These are phyloP conservation scores for Zopfia rhizophila DNA, from an alignment of 2,329 filamentous ascomycete genomes.

Conservation along the genomic window DNA sequence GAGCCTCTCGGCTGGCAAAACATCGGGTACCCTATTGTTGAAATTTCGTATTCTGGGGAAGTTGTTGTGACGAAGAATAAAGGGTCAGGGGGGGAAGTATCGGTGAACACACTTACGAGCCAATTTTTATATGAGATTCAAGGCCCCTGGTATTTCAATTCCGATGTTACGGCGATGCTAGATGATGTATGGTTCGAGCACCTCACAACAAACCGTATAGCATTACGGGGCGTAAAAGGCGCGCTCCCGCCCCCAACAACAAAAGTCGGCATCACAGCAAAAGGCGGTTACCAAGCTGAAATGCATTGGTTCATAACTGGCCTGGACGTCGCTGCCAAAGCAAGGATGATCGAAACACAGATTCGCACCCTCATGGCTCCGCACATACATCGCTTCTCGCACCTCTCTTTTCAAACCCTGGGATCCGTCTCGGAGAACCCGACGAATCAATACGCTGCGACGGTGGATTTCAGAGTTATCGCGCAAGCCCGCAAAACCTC, in stretches of 20 bases:
- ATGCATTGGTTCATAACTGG: slow-evolving; percentile 58
- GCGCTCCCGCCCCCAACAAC: slow-evolving; percentile 56
- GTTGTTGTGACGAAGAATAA: slow-evolving; percentile 43
- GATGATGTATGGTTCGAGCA: slow-evolving; percentile 64
- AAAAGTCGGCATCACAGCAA: slow-evolving; percentile 58
- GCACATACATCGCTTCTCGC: slow-evolving; percentile 47
- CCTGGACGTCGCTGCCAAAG: slow-evolving; percentile 57
- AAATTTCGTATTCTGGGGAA: slow-evolving; percentile 37
- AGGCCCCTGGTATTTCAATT: slow-evolving; percentile 65
- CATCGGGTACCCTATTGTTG: slow-evolving; percentile 45
- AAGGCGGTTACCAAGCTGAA: slow-evolving; percentile 59
- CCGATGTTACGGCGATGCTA: slow-evolving; percentile 65
- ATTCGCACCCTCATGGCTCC: slow-evolving; percentile 49
- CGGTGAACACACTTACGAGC: slow-evolving; percentile 62
- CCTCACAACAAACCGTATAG: slow-evolving; percentile 60
- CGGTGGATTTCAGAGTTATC: slow-evolving; percentile 60
- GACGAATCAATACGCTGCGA: slow-evolving; percentile 59
- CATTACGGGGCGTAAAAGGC: slow-evolving; percentile 57
- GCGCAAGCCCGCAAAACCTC: slow-evolving; percentile 56
- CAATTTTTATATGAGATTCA: slow-evolving; percentile 61
- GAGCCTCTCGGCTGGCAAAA: slow-evolving; percentile 43
- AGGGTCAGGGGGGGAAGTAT: slow-evolving; percentile 49
- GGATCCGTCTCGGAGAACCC: slow-evolving; percentile 54
- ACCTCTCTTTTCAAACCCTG: slow-evolving; percentile 50
- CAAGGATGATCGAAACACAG: slow-evolving; percentile 54